Conservation (phyloP, 495 filamentous ascomycete genomes). For the Talaromyces adpressus region DNA sequence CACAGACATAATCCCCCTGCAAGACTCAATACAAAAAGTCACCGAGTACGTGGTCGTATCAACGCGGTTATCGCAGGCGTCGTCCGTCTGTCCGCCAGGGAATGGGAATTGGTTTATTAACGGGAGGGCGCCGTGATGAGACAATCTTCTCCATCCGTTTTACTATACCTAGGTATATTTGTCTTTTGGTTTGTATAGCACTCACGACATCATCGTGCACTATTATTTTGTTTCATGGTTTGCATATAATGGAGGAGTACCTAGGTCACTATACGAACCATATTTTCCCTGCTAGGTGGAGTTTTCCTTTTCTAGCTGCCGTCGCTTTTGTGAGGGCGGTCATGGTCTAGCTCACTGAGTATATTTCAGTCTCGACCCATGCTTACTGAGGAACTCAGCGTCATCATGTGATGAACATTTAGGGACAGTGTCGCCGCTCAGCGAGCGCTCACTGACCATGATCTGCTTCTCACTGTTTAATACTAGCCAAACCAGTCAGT, state of each 20-base stretch:
- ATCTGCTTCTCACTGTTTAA: too few relatives aligned
- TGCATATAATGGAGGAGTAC: background rate
- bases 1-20: background rate
- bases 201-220: background rate
- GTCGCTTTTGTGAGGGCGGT: too few relatives aligned
- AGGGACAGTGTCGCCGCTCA: too few relatives aligned
- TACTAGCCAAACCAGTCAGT: too few relatives aligned
- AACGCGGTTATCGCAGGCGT: background rate
- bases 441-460: too few relatives aligned
- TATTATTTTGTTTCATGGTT: background rate
- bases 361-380: too few relatives aligned
- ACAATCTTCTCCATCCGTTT: background rate
- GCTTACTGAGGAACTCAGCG: too few relatives aligned
- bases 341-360: too few relatives aligned
- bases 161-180: background rate
- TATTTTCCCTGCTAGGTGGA: too few relatives aligned
- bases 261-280: too few relatives aligned
- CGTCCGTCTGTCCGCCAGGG: background rate
- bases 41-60: background rate
- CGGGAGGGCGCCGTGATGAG: background rate
- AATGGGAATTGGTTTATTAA: slow-evolving; percentile 5
- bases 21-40: background rate
- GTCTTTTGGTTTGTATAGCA: background rate
- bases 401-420: too few relatives aligned
- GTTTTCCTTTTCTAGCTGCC: too few relatives aligned